Evolutionary conservation across 2,329 filamentous ascomycete species (phyloP), one percentile per base, ranked within the genome.

Genomic region (Moelleriella libera): DNA sequence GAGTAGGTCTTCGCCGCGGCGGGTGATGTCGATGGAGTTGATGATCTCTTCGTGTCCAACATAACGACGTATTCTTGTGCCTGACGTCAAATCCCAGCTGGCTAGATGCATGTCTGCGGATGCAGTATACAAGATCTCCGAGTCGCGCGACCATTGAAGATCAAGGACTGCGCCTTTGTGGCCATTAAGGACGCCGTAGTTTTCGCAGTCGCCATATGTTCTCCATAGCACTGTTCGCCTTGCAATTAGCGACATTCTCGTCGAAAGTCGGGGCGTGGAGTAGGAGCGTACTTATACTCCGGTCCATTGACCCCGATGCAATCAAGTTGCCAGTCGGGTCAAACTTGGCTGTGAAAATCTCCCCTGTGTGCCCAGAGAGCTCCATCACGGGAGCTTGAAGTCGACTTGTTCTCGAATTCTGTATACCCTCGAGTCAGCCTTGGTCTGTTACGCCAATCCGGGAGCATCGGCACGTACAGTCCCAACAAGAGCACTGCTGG

Each of bases 101-200:
- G 89, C 89, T 31, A 97, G 74, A 55, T 89, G 87, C 77, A 82
- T 89, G 63, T 98, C 92, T 54, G 92, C 89, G 34, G 89, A 95
- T 43, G 89, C 89, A 6, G 90, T 92, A 60, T 90, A 97, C 46
- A 98, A 66, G 41, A 90, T 83, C 58, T 85, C 81, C 21, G 88
- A 94, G 68, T 98, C 92, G 61, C 92, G 83, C 30, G 92, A 95
- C 92, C 92, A 98, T 61, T 95, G 88, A 43, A 98, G 70, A 64
- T 97, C 92, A 30, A 97, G 72, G 45, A 98, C 72, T 1, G 92
- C 92, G 54, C 88, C 88, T 61, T 87, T 88, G 69, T 98, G 92
- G 34, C 92, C 92, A 7, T 74, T 88, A 46, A 98, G 72, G 30
- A 86, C 70, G 50, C 90, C 89, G 59, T 96, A 96, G 68, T 98